Percentiles rank a stretch among this genome's conserved stretches.
phyloP scores from a whole-genome alignment of 148 eudicot species.

The Chenopodium quinoa region DNA sequence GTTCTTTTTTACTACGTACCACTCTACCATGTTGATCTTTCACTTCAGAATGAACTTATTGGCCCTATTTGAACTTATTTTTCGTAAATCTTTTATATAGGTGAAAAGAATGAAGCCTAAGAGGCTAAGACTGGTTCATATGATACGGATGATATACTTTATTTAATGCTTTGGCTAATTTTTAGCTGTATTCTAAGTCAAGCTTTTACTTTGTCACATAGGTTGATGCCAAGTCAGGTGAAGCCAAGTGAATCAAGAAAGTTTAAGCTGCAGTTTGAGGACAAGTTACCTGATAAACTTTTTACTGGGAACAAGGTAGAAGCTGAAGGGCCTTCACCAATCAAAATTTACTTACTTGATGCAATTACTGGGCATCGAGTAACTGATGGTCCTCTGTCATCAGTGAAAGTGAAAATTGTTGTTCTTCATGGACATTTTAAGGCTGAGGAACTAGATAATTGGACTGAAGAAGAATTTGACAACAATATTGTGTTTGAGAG shows the following conservation, averaged over 20 bases:
- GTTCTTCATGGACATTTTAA: slow-evolving; percentile 72
- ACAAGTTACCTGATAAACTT: slow-evolving; percentile 18
- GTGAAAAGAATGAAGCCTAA: no score
- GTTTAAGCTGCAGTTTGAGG: slow-evolving; percentile 23
- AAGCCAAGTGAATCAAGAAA: slow-evolving; percentile 7
- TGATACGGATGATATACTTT: no score
- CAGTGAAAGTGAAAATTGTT: slow-evolving; percentile 45
- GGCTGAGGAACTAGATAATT: slow-evolving; percentile 41
- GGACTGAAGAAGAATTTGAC: slow-evolving; percentile 53
- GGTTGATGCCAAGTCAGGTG: slow-evolving; percentile 11
- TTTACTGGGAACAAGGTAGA: slow-evolving; percentile 34
- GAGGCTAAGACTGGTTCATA: no score
- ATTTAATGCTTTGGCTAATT: no score
- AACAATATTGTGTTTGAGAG: slow-evolving; percentile 49
- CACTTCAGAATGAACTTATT: no score
- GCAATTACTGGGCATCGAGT: slow-evolving; percentile 21
- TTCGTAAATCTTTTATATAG: no score
- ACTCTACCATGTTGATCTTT: no score
- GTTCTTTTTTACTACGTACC: no score
- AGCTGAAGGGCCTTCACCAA: slow-evolving; percentile 26
- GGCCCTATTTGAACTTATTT: no score
- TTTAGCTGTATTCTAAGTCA: no score
- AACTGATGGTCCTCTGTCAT: slow-evolving; percentile 41
- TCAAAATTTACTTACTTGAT: slow-evolving; percentile 30
- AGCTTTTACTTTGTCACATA: background rate